These are phyloP conservation scores for Pistacia integerrima DNA, from an alignment of 345 rosid species.

Conservation along the genomic window DNA sequence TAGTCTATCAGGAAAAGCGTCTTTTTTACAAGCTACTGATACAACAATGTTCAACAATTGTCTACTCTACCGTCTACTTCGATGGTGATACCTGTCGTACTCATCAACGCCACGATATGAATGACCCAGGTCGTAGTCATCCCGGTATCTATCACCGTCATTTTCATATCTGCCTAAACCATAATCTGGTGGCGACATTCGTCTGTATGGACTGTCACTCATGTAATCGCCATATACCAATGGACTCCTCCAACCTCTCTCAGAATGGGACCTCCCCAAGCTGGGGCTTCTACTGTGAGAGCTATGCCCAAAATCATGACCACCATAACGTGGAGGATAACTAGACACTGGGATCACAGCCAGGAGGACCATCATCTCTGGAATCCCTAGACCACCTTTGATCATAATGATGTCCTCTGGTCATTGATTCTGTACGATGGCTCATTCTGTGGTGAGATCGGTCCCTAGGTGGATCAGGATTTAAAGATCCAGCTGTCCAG, in stretches of 20 bases:
- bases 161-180: slow-evolving; percentile 34
- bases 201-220: slow-evolving; percentile 23
- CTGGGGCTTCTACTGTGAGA: slow-evolving; percentile 35
- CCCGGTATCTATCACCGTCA: slow-evolving; percentile 24
- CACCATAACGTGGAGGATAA: slow-evolving; percentile 63
- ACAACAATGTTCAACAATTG: background rate
- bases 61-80: slow-evolving; percentile 29
- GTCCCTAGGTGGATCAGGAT: slow-evolving; percentile 41
- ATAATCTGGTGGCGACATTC: slow-evolving; percentile 28
- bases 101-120: slow-evolving; percentile 22
- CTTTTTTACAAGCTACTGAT: slow-evolving; percentile 17
- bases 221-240: slow-evolving; percentile 33
- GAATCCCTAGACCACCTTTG: slow-evolving; percentile 42
- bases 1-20: slow-evolving; percentile 5
- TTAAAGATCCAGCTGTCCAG: slow-evolving; percentile 59
- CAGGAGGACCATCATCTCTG: slow-evolving; percentile 59
- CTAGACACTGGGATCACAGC: slow-evolving; percentile 52
- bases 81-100: slow-evolving; percentile 25
- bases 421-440: slow-evolving; percentile 35
- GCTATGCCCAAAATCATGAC: slow-evolving; percentile 31
- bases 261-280: slow-evolving; percentile 39
- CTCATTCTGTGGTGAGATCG: slow-evolving; percentile 29
- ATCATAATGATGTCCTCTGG: slow-evolving; percentile 44
- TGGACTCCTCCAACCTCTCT: slow-evolving; percentile 50
- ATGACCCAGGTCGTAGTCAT: slow-evolving; percentile 16